Conservation (phyloP, 140 eudicot genomes). For the Stevia rebaudiana region DNA sequence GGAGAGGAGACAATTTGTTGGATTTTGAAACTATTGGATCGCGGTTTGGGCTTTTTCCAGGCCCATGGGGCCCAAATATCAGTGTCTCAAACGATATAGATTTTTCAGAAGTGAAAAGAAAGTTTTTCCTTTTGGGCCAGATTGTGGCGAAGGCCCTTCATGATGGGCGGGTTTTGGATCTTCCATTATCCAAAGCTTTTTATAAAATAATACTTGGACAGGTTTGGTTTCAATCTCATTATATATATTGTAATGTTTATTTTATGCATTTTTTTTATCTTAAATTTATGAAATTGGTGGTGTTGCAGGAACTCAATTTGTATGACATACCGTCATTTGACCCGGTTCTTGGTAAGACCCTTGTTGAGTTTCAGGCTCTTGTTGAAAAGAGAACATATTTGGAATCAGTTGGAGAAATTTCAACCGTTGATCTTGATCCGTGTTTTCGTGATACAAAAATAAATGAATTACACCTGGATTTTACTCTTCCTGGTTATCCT, state of each 20-base stretch:
- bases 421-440: slow-evolving; percentile 28
- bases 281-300: not conserved
- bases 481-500: slow-evolving; percentile 91
- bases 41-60: slow-evolving; percentile 74
- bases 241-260: not conserved
- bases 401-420: slow-evolving; percentile 28
- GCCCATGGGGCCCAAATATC: slow-evolving; percentile 56
- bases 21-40: slow-evolving; percentile 29
- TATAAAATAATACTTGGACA: slow-evolving; percentile 76
- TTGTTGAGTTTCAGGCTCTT: slow-evolving; percentile 79
- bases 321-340: slow-evolving; percentile 87
- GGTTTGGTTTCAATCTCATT: slow-evolving; percentile 48
- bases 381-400: slow-evolving; percentile 50
- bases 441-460: slow-evolving; percentile 50
- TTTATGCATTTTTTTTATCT: not conserved
- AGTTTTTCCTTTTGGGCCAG: slow-evolving; percentile 73
- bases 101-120: slow-evolving; percentile 53
- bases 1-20: slow-evolving; percentile 63
- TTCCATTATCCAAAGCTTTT: slow-evolving; percentile 80
- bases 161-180: slow-evolving; percentile 91
- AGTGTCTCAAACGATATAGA: slow-evolving; percentile 34
- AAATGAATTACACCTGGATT: slow-evolving; percentile 81
- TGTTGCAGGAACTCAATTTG: slow-evolving; percentile 61
- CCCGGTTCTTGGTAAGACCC: slow-evolving; percentile 63
- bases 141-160: slow-evolving; percentile 81